phyloP scores from a whole-genome alignment of 2,329 filamentous ascomycete genomes.

The Drechslerella coelobrocha region DNA sequence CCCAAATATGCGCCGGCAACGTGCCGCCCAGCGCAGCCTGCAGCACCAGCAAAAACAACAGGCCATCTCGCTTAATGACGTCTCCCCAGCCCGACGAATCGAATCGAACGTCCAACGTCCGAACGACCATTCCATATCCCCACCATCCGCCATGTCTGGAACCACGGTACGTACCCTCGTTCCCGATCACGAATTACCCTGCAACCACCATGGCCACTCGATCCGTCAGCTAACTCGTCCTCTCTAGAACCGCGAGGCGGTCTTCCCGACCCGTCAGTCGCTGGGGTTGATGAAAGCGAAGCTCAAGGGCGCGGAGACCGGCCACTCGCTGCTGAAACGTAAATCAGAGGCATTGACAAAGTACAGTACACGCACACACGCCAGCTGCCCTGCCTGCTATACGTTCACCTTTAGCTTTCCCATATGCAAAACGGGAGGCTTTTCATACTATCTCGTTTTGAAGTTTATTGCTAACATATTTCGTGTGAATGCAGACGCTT shows the following conservation, averaged over 20 bases:
- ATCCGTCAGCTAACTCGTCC: constrained; percentile 1
- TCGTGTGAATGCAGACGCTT: constrained; percentile 70
- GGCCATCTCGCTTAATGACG: neutral
- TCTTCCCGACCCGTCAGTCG: constrained; percentile 97
- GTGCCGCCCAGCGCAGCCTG: constrained; percentile 5
- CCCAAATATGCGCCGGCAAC: constrained; percentile 19
- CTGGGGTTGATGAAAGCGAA: constrained; percentile 97
- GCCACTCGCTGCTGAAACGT: constrained; percentile 92
- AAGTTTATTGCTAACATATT: constrained; percentile 40
- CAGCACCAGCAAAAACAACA: constrained; percentile 12
- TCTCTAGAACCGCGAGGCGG: constrained; percentile 83
- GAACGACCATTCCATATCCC: constrained; percentile 13
- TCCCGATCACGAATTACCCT: neutral
- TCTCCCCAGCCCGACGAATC: constrained; percentile 19
- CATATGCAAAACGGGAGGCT: constrained; percentile 46
- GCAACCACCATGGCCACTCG: neutral
- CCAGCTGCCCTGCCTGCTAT: constrained; percentile 17
- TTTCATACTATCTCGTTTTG: constrained; percentile 45
- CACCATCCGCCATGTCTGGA: constrained; percentile 38
- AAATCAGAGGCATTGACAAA: constrained; percentile 99
- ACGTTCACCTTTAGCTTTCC: constrained; percentile 25
- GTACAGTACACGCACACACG: constrained; percentile 61
- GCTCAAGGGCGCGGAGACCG: constrained; percentile 89
- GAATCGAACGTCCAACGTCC: constrained; percentile 7
- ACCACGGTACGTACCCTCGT: constrained; percentile 29